Conservation (phyloP, 2,329 filamentous ascomycete genomes). For the Verticillium isaacii region DNA sequence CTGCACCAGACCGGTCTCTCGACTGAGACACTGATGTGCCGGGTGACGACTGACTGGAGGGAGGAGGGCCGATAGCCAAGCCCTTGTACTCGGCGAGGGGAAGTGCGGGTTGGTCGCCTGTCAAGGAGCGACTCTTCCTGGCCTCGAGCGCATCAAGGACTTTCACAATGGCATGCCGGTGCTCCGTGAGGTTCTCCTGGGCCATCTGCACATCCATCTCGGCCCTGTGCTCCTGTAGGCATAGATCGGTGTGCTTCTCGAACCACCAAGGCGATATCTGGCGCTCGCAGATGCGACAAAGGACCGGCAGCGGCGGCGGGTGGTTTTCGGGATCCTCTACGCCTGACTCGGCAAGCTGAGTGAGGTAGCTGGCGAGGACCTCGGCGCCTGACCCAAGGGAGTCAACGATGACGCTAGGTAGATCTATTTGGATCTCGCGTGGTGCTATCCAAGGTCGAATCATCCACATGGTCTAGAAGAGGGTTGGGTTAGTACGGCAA, state of each 20-base stretch:
- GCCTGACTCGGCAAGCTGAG: constrained; percentile 78
- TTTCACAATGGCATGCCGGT: constrained; percentile 90
- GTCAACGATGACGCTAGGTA: constrained; percentile 84
- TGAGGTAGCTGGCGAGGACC: constrained; percentile 90
- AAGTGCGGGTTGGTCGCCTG: constrained; percentile 45
- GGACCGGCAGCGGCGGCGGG: constrained; percentile 75
- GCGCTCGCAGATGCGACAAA: constrained; percentile 95
- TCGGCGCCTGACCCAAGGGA: constrained; percentile 92
- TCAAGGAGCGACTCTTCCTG: constrained; percentile 60
- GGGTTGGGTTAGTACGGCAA: neutral
- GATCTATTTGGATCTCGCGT: constrained; percentile 91
- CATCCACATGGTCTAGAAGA: constrained; percentile 94
- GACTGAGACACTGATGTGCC: constrained; percentile 68
- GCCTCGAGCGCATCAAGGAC: constrained; percentile 89
- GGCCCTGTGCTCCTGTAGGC: constrained; percentile 89
- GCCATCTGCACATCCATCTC: constrained; percentile 98
- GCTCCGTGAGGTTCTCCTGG: constrained; percentile 86
- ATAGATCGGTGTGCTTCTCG: constrained; percentile 96
- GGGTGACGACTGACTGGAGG: constrained; percentile 66
- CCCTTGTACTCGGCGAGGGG: constrained; percentile 81
- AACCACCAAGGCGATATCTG: constrained; percentile 99
- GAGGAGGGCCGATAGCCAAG: constrained; percentile 72
- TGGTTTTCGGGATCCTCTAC: constrained; percentile 70
- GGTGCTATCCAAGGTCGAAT: constrained; percentile 84
- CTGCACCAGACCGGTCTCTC: constrained; percentile 61